Conservation (phyloP, 2,329 filamentous ascomycete species). For the Drechslerella dactyloides region DNA sequence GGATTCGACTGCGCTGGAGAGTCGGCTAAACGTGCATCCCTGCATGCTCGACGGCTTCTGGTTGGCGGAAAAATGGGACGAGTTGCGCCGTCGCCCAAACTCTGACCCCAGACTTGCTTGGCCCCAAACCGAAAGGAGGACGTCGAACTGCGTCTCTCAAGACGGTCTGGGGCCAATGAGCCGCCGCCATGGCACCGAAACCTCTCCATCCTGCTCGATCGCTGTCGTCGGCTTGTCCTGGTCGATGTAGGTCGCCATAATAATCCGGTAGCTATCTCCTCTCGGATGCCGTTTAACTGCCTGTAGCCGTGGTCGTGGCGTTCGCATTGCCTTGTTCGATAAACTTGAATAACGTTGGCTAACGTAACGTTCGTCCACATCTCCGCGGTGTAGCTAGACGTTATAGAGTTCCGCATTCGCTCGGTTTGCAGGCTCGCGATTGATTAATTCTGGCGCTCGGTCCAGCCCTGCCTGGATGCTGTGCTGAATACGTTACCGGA, state of each 20-base stretch:
- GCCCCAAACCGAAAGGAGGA: conserved; percentile 20
- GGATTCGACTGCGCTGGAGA: too few relatives aligned
- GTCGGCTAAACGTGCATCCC: conserved; percentile 38
- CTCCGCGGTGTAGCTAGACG: conserved; percentile 16
- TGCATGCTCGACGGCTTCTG: conserved; percentile 5
- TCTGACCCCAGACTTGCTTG: conserved; percentile 37
- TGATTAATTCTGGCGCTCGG: conserved; percentile 29
- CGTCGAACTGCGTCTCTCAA: conserved; percentile 9
- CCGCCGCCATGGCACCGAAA: conserved; percentile 43
- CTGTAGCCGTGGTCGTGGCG: too few relatives aligned
- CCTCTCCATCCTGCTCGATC: conserved; percentile 7
- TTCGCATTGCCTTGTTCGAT: too few relatives aligned
- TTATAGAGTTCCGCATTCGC: conserved; percentile 30
- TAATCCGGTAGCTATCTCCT: conserved; percentile 16
- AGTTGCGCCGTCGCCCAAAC: conserved; percentile 16
- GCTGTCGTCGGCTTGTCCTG: conserved; percentile 23
- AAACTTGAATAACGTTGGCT: background rate
- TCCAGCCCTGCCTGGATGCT: conserved; percentile 36
- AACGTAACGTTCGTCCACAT: conserved; percentile 19
- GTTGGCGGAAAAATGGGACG: conserved; percentile 43
- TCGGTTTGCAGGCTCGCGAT: conserved; percentile 23
- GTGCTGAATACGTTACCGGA: conserved; percentile 19
- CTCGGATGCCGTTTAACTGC: conserved; percentile 19
- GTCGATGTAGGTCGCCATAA: too few relatives aligned
- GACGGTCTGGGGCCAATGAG: conserved; percentile 23